Percentiles rank a stretch among this genome's conserved stretches.
phyloP scores from a whole-genome alignment of 1,284 basidiomycete species.

The Cryptococcus sp. region DNA sequence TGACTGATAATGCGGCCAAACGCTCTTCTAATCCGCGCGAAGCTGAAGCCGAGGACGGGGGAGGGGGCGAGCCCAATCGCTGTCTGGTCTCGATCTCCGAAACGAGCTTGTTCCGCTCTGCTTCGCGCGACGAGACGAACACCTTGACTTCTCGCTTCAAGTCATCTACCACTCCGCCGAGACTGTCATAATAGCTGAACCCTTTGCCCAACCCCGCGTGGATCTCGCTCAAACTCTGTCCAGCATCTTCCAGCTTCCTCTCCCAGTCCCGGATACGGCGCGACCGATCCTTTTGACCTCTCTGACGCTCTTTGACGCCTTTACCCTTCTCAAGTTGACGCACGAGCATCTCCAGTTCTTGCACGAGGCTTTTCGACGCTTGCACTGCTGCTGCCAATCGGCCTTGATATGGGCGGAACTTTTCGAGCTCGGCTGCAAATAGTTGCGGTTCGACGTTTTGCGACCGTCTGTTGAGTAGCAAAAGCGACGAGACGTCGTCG shows the following conservation, averaged over 20 bases:
- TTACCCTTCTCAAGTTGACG: conserved; percentile 69
- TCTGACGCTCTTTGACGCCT: conserved; percentile 72
- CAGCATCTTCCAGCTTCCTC: conserved; percentile 68
- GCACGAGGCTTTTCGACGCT: conserved; percentile 70
- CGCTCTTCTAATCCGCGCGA: conserved; percentile 32
- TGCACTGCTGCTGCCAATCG: conserved; percentile 73
- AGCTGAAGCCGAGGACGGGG: conserved; percentile 20
- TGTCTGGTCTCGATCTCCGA: conserved; percentile 67
- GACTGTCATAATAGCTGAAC: conserved; percentile 80
- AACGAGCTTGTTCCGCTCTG: conserved; percentile 70
- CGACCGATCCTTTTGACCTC: conserved; percentile 68
- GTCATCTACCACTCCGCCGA: conserved; percentile 66
- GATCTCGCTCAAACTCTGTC: conserved; percentile 83
- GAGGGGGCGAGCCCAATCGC: conserved; percentile 32
- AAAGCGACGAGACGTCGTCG: conserved; percentile 93
- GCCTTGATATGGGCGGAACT: conserved; percentile 88
- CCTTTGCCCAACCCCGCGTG: conserved; percentile 84
- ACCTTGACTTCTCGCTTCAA: conserved; percentile 65
- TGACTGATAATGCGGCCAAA: conserved; percentile 36
- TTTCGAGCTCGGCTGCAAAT: conserved; percentile 91
- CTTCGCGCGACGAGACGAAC: conserved; percentile 67
- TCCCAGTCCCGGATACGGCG: conserved; percentile 72
- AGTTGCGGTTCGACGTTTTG: conserved; percentile 79
- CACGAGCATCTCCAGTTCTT: conserved; percentile 71
- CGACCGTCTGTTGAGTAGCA: conserved; percentile 87